These are phyloP conservation scores for Musa beccarii DNA, from an alignment of 176 grass and related monocot genomes.

Conservation along the genomic window DNA sequence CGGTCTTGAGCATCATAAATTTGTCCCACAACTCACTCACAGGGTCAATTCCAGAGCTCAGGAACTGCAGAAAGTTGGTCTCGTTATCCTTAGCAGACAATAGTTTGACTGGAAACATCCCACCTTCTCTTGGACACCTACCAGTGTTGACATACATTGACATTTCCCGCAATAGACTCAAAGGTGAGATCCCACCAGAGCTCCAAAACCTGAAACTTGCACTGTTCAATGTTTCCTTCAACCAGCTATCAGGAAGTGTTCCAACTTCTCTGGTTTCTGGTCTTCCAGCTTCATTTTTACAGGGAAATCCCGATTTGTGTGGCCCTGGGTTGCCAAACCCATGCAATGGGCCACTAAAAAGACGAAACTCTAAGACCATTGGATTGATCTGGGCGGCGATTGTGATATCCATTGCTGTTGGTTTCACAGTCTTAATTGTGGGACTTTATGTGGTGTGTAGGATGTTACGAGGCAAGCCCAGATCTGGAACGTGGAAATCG, in stretches of 20 bases:
- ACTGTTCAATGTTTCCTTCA: constrained; percentile 69
- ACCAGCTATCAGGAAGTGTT: constrained; percentile 56
- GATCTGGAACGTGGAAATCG: constrained; percentile 23
- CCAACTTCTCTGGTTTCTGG: constrained; percentile 37
- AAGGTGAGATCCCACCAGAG: constrained; percentile 41
- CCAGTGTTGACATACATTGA: constrained; percentile 79
- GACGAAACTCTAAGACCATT: not conserved
- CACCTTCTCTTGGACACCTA: constrained; percentile 41
- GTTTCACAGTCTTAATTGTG: constrained; percentile 23
- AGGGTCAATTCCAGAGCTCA: constrained; percentile 38
- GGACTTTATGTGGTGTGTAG: constrained; percentile 31
- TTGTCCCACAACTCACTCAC: constrained; percentile 58
- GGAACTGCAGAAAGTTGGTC: constrained; percentile 54
- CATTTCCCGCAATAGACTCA: constrained; percentile 60
- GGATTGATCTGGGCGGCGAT: constrained; percentile 29
- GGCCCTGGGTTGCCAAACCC: constrained; percentile 42
- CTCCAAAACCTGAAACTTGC: constrained; percentile 66
- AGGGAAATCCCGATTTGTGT: constrained; percentile 56
- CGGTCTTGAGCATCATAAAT: constrained; percentile 64
- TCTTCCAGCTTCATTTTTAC: constrained; percentile 52
- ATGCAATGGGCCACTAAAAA: constrained; percentile 17
- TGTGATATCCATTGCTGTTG: constrained; percentile 25
- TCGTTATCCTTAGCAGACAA: constrained; percentile 57
- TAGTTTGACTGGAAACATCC: constrained; percentile 47
- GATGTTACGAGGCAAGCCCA: constrained; percentile 1